Conservation (phyloP, 306 rosid species). For the Morella rubra region DNA sequence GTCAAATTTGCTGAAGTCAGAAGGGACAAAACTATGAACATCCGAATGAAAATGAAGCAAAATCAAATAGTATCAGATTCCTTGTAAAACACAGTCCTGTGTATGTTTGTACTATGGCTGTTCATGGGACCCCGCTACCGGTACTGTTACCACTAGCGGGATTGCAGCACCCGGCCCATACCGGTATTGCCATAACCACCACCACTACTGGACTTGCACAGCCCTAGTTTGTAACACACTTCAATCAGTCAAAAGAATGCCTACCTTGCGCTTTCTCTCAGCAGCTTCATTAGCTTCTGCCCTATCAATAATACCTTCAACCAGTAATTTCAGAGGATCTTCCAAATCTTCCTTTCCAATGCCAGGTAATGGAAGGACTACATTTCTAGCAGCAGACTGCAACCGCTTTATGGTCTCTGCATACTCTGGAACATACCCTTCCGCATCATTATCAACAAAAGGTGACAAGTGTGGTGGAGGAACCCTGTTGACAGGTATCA, state of each 20-base stretch:
- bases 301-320: conserved; percentile 70
- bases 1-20: conserved; percentile 6
- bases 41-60: neutral
- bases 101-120: neutral
- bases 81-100: neutral
- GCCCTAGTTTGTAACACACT: neutral
- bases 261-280: conserved; percentile 67
- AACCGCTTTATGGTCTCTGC: conserved; percentile 77
- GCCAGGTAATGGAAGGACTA: conserved; percentile 81
- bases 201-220: too few relatives aligned
- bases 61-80: neutral
- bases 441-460: conserved; percentile 72
- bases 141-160: too few relatives aligned
- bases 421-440: conserved; percentile 89
- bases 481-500: conserved; percentile 45
- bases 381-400: conserved; percentile 68
- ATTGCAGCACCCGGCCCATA: too few relatives aligned
- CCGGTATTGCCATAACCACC: too few relatives aligned
- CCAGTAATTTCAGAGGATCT: conserved; percentile 72
- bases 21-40: neutral
- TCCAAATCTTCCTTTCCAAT: conserved; percentile 67
- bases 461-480: conserved; percentile 97
- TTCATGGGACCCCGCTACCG: too few relatives aligned
- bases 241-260: neutral
- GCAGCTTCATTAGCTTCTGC: conserved; percentile 85